Conservation (phyloP, 2,329 filamentous ascomycete species). For the Cercospora sp. region DNA sequence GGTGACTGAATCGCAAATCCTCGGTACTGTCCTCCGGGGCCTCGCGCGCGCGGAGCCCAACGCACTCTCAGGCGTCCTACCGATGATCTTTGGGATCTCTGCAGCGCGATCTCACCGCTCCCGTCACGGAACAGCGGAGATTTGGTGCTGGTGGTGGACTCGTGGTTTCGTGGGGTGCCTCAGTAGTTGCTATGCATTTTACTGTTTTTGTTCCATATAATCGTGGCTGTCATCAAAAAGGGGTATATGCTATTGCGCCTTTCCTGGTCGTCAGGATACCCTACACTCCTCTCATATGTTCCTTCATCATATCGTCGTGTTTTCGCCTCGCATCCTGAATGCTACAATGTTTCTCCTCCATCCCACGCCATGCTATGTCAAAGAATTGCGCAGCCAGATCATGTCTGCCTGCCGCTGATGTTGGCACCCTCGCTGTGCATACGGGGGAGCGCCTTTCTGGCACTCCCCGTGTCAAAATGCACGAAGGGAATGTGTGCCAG, state of each 20-base stretch:
- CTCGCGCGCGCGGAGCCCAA: neutral
- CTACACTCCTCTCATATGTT: neutral
- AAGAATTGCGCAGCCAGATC: neutral
- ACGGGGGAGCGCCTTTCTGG: neutral
- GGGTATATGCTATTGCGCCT: neutral
- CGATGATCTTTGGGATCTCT: neutral
- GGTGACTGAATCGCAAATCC: neutral
- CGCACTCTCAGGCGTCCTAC: neutral
- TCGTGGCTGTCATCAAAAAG: constrained; percentile 6
- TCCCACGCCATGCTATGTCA: neutral
- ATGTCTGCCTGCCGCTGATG: neutral
- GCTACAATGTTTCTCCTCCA: neutral
- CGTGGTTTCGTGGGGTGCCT: neutral
- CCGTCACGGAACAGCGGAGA: neutral
- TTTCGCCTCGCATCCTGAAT: neutral
- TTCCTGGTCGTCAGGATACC: neutral
- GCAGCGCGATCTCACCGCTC: neutral
- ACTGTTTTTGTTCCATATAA: neutral
- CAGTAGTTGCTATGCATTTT: neutral
- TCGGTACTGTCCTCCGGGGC: neutral
- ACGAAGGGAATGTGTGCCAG: neutral
- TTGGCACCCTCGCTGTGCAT: neutral
- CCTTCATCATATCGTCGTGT: neutral
- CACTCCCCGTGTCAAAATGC: neutral
- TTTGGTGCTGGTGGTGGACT: neutral